These are phyloP conservation scores for Panaeolus cyanescens DNA, from an alignment of 768 basidiomycete species.

Conservation along the genomic window DNA sequence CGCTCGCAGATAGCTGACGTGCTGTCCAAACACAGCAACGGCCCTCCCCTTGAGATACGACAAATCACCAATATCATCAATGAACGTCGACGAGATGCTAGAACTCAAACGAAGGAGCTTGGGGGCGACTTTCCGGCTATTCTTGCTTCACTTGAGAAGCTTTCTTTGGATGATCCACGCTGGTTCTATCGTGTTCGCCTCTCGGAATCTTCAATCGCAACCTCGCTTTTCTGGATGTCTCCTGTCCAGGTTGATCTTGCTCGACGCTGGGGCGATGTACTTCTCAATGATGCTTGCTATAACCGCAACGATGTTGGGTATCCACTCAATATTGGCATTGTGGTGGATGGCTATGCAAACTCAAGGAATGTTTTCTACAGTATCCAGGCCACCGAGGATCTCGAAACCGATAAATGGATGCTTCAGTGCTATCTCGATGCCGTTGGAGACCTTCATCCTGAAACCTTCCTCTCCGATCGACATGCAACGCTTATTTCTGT, in stretches of 20 bases:
- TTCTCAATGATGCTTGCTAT: conserved; percentile 33
- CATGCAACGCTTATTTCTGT: conserved; percentile 19
- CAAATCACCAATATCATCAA: conserved; percentile 33
- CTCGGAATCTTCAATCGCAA: conserved; percentile 17
- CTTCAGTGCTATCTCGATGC: conserved; percentile 21
- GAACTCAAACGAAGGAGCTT: conserved; percentile 15
- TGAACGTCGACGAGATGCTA: conserved; percentile 13
- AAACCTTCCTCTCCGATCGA: conserved; percentile 23
- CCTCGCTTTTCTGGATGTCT: conserved; percentile 32
- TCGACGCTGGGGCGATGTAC: conserved; percentile 24
- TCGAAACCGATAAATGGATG: conserved; percentile 21
- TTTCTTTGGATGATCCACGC: no score
- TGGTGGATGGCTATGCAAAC: conserved; percentile 24
- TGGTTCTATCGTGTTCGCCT: no score
- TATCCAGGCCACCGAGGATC: conserved; percentile 24
- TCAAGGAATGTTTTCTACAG: conserved; percentile 30
- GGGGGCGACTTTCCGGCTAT: conserved; percentile 32
- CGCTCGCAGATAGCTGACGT: conserved; percentile 8
- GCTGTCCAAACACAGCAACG: conserved; percentile 6
- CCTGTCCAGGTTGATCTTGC: conserved; percentile 27
- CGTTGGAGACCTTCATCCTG: conserved; percentile 11
- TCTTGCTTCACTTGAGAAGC: conserved; percentile 16
- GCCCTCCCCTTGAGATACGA: conserved; percentile 22
- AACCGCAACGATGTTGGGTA: conserved; percentile 26
- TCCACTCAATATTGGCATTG: conserved; percentile 30